phyloP scores from a whole-genome alignment of 768 basidiomycete species.

The Botryobasidium botryosum region DNA sequence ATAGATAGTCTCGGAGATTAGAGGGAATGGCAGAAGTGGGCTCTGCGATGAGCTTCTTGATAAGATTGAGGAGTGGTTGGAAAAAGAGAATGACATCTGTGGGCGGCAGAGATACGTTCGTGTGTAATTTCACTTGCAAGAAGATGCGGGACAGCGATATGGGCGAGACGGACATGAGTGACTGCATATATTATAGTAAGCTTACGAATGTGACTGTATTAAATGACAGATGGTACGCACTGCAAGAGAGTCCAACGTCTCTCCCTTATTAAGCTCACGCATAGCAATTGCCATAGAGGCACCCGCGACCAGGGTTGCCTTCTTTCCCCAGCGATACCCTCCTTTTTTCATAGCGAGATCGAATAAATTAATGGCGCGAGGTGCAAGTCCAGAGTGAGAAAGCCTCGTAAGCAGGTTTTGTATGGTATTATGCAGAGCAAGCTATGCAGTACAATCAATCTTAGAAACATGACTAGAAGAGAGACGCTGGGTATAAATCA shows the following conservation, averaged over 20 bases:
- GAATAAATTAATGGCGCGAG: slow-evolving; percentile 53
- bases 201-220: background rate
- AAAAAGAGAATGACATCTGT: slow-evolving; percentile 47
- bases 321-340: slow-evolving; percentile 55
- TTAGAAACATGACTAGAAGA: too few species aligned
- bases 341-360: slow-evolving; percentile 44
- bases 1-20: slow-evolving; percentile 19
- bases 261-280: slow-evolving; percentile 51
- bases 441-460: too few species aligned
- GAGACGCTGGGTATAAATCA: too few species aligned
- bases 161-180: slow-evolving; percentile 28
- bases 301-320: slow-evolving; percentile 49
- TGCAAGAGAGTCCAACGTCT: slow-evolving; percentile 52
- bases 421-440: slow-evolving; percentile 46
- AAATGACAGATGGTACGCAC: slow-evolving; percentile 17
- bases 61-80: slow-evolving; percentile 35
- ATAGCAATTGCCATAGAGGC: slow-evolving; percentile 53
- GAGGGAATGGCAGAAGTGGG: slow-evolving; percentile 14
- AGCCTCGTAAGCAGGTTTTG: slow-evolving; percentile 40
- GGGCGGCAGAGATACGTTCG: slow-evolving; percentile 35
- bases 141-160: slow-evolving; percentile 38
- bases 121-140: slow-evolving; percentile 31
- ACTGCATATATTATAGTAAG: slow-evolving; percentile 1
- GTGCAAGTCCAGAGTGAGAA: slow-evolving; percentile 39
- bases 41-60: slow-evolving; percentile 19